phyloP scores from a whole-genome alignment of 2,329 filamentous ascomycete species.

The Alternaria conjuncta region DNA sequence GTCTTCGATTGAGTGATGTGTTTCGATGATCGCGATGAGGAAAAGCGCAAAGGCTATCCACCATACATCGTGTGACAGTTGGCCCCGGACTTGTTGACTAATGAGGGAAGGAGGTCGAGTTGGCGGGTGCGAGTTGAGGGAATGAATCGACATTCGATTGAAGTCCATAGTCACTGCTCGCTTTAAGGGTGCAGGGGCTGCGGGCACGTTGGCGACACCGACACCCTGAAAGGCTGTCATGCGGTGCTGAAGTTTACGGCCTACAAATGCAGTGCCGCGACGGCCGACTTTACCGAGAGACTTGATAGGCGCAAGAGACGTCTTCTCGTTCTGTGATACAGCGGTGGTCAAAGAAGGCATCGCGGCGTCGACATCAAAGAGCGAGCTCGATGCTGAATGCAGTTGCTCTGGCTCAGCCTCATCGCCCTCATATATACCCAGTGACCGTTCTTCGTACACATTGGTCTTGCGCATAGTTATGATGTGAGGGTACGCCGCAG shows the following conservation, averaged over 20 bases:
- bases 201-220: constrained; percentile 20
- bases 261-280: constrained; percentile 28
- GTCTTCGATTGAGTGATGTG: constrained; percentile 27
- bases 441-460: constrained; percentile 27
- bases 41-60: constrained; percentile 31
- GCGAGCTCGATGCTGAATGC: constrained; percentile 26
- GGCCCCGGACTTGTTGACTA: constrained; percentile 29
- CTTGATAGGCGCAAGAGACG: constrained; percentile 9
- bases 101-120: constrained; percentile 26
- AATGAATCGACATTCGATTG: constrained; percentile 25
- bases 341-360: constrained; percentile 15
- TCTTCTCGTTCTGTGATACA: constrained; percentile 10
- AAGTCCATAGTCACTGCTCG: constrained; percentile 26
- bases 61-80: constrained; percentile 32
- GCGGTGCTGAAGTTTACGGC: constrained; percentile 26
- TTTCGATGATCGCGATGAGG: constrained; percentile 31
- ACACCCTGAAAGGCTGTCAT: constrained; percentile 32
- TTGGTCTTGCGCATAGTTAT: constrained; percentile 32
- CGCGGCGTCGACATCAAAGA: constrained; percentile 25
- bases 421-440: constrained; percentile 28
- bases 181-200: constrained; percentile 9
- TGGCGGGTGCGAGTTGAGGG: constrained; percentile 17
- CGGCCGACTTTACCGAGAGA: constrained; percentile 14
- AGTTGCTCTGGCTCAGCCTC: constrained; percentile 28
- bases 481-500: constrained; percentile 29